Evolutionary conservation across 2,329 filamentous ascomycete genomes (phyloP).

Genomic region (Botryotinia globosa): DNA sequence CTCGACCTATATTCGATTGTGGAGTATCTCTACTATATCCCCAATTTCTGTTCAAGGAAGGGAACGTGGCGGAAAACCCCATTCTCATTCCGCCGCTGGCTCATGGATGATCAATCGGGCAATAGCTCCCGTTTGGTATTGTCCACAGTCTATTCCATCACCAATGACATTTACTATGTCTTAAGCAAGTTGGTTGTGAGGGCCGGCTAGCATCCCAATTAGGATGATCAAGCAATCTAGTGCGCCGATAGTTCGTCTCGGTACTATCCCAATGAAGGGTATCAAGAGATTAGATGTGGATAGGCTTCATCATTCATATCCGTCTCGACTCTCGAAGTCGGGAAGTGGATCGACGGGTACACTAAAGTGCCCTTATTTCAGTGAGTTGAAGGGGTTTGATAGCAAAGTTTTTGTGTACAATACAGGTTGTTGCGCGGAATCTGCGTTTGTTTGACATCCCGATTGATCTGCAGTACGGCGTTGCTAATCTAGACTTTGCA

Average conservation of each 20-base stretch:
- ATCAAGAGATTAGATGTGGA: constrained; percentile 4
- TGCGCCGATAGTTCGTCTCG: neutral
- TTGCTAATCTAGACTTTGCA: neutral
- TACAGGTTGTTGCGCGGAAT: neutral
- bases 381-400: constrained; percentile 3
- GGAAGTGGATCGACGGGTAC: neutral
- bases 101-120: neutral
- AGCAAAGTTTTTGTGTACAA: neutral
- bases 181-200: neutral
- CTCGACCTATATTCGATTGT: neutral
- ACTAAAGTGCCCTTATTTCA: neutral
- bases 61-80: neutral
- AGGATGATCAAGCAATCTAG: neutral
- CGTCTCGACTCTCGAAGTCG: neutral
- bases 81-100: neutral
- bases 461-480: neutral
- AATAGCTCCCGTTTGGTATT: neutral
- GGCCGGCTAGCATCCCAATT: neutral
- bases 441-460: neutral
- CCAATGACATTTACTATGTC: neutral
- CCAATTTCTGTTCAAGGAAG: neutral
- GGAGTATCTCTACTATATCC: neutral
- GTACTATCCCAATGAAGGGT: neutral
- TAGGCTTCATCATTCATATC: neutral
- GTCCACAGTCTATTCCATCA: neutral